Percentiles rank a stretch among this genome's conserved stretches.
Evolutionary conservation across 495 filamentous ascomycete species (phyloP).

Genomic region (Xylaria castorea): DNA sequence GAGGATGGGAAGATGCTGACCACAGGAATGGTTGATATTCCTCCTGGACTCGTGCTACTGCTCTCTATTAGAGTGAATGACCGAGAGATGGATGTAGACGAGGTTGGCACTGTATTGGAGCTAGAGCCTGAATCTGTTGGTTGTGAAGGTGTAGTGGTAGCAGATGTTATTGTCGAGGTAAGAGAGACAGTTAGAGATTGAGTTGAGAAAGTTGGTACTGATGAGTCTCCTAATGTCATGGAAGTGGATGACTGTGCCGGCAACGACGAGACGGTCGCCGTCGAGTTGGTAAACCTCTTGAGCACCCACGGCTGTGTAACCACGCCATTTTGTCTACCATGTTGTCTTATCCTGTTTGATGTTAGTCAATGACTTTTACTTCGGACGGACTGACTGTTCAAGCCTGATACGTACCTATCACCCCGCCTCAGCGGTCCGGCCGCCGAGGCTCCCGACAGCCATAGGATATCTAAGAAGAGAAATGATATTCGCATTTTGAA

Average conservation of each 20-base stretch:
- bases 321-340: conserved; percentile 26
- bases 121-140: conserved; percentile 5
- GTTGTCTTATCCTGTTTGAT: conserved; percentile 25
- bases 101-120: conserved; percentile 5
- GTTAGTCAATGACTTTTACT: conserved; percentile 28
- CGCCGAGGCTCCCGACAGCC: conserved; percentile 41
- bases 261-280: conserved; percentile 24
- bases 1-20: conserved; percentile 40
- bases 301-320: conserved; percentile 25
- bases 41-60: conserved; percentile 12
- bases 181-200: conserved; percentile 22
- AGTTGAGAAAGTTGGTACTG: conserved; percentile 12
- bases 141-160: conserved; percentile 16
- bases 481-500: conserved; percentile 37
- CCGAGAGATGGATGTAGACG: conserved; percentile 34
- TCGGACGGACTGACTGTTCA: not conserved
- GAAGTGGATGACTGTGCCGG: conserved; percentile 19
- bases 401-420: conserved; percentile 35
- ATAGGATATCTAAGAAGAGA: conserved; percentile 39
- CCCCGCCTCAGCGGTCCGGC: conserved; percentile 41
- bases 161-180: conserved; percentile 11
- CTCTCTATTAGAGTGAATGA: conserved; percentile 35
- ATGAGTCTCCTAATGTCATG: conserved; percentile 7
- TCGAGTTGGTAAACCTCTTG: conserved; percentile 34
- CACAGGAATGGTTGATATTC: conserved; percentile 31